Base-by-base conservation (phyloP, 352 stramenopile species). In the Pythium sp. region DNA sequence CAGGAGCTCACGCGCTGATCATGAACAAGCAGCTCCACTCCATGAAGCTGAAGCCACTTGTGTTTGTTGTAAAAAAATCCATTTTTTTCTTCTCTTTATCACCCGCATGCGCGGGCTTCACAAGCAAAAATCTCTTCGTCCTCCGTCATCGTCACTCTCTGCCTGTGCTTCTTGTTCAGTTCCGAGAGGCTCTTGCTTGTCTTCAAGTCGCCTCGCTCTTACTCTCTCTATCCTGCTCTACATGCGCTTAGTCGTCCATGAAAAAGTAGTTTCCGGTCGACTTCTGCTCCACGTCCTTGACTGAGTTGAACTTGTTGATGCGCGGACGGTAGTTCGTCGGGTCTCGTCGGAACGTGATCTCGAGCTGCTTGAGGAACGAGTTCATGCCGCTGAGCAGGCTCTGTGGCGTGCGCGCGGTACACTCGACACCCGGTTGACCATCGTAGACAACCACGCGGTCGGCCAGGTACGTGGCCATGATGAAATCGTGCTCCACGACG, bases 401-500 rank as follows among this genome's bases (percentile, higher is more conserved):
- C 84, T 99, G 89, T 47, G 98, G 98, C 54, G 90, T 76, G 65
- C 94, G 88, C 28, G 98, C 98, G 15, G 98, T 99, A 81, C 96
- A 98, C 80, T 99, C 97, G 60, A 99, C 87, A 77, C 97, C 97
- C 34, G 98, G 98, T 32, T 92, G 69, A 65, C 98, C 98, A 62
- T 97, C 85, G 78, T 99, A 98, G 3, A 98, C 95, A 64, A 98
- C 93, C 15, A 99, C 96, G 55, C 96, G 93, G 76, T 99, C 96
- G 56, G 95, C 96, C 68, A 99, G 84, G 84, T 99, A 99, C 30
- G 98, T 99, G 54, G 97, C 98, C 98, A 99, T 99, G 79, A 99
- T 99, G 85, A 99, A 99, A 93, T 99, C 98, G 87, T 99, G 98
- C 86, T 99, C 98, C 18, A 99, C 98, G 41, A 99, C 86, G 79